Percentiles rank a stretch among this genome's conserved stretches.
Evolutionary conservation across 2,329 filamentous ascomycete genomes (phyloP).

Genomic region (Aureobasidium subglaciale): DNA sequence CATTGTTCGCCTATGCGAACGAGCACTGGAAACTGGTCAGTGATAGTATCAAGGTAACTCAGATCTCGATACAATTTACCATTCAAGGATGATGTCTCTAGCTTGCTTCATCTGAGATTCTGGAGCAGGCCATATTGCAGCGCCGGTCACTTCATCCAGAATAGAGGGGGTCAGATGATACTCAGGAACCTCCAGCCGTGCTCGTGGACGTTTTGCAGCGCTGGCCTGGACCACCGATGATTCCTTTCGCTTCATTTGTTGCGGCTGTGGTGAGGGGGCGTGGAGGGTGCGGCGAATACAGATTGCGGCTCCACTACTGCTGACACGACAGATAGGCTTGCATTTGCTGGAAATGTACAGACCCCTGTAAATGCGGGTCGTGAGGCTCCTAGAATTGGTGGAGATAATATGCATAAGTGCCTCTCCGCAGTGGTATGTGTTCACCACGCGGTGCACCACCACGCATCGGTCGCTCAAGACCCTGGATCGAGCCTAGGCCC

Average conservation of each 20-base stretch:
- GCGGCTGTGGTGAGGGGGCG: not conserved
- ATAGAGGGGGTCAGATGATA: conserved; percentile 40
- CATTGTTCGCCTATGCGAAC: conserved; percentile 45
- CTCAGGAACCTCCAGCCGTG: conserved; percentile 31
- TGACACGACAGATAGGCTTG: not conserved
- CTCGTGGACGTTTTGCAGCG: conserved; percentile 24
- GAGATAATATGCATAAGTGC: not conserved
- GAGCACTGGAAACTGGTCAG: conserved; percentile 36
- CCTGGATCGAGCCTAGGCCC: not conserved
- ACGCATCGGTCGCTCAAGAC: not conserved
- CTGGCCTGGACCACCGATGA: conserved; percentile 17
- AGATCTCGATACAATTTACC: conserved; percentile 32
- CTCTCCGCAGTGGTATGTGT: not conserved
- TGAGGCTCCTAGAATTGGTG: not conserved
- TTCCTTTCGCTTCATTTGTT: conserved; percentile 24
- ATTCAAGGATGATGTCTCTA: conserved; percentile 50
- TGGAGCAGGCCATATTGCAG: conserved; percentile 56
- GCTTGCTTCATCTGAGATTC: conserved; percentile 48
- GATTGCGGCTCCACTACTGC: not conserved
- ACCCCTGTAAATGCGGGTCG: not conserved
- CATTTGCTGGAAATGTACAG: not conserved
- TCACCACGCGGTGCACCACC: not conserved
- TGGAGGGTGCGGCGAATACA: not conserved
- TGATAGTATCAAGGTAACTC: conserved; percentile 14
- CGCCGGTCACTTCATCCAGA: conserved; percentile 37